phyloP scores from a whole-genome alignment of 1,139 yeast genomes.

The Kurtzmaniella quercitrusa region DNA sequence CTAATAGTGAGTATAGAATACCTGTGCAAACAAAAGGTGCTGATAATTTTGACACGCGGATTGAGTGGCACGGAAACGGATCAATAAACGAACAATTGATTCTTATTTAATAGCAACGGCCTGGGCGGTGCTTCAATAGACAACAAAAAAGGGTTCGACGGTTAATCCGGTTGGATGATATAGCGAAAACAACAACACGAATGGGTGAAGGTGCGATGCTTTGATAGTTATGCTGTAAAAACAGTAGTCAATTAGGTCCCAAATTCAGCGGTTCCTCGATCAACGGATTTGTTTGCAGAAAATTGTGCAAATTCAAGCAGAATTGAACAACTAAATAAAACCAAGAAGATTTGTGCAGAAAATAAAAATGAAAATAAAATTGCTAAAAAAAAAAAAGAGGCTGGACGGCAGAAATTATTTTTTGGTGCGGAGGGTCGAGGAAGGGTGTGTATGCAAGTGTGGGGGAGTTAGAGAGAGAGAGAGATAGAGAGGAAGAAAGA shows the following conservation, averaged over 20 bases:
- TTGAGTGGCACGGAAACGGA: too few relatives aligned
- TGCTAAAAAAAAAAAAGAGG: not conserved
- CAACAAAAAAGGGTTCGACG: too few relatives aligned
- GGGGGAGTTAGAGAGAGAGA: not conserved
- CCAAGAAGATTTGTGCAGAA: not conserved
- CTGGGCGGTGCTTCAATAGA: too few relatives aligned
- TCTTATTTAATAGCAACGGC: too few relatives aligned
- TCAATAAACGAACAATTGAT: too few relatives aligned
- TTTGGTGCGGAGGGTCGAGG: not conserved
- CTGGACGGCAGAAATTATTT: not conserved
- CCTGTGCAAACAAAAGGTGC: too few relatives aligned
- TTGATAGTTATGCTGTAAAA: too few relatives aligned
- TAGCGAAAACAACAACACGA: not conserved
- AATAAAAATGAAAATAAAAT: not conserved
- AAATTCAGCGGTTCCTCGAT: slow-evolving; percentile 1
- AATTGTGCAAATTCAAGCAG: not conserved
- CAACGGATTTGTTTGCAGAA: not conserved
- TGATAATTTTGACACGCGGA: too few relatives aligned
- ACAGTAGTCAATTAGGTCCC: not conserved
- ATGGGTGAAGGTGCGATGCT: too few relatives aligned
- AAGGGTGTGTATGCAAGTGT: not conserved
- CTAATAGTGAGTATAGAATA: too few relatives aligned
- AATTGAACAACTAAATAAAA: not conserved
- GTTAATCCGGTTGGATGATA: too few relatives aligned
- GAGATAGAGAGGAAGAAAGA: not conserved